Evolutionary conservation across 2,329 filamentous ascomycete species (phyloP).

Genomic region (Septoria petroselini): DNA sequence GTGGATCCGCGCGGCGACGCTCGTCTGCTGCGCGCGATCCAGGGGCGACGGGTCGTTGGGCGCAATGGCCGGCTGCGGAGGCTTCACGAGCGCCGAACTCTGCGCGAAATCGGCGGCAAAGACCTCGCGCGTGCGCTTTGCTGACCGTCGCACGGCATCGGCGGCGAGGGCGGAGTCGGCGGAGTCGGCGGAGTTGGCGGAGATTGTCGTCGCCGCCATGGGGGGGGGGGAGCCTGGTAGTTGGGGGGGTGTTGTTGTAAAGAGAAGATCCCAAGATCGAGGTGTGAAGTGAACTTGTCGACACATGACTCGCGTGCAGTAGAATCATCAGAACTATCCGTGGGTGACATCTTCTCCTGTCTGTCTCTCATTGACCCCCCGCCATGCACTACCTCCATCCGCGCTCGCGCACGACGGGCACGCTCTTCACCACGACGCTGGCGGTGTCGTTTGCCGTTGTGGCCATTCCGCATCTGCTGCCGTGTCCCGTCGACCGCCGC

Average conservation of each 20-base stretch:
- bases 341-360: too few relatives aligned
- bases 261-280: too few relatives aligned
- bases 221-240: neutral
- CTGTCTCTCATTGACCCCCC: too few relatives aligned
- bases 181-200: too few relatives aligned
- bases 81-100: constrained; percentile 42
- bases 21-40: constrained; percentile 46
- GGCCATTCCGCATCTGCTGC: constrained; percentile 81
- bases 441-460: constrained; percentile 89
- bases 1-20: constrained; percentile 58
- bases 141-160: constrained; percentile 44
- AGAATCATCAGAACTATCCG: too few relatives aligned
- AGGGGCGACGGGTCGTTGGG: constrained; percentile 46
- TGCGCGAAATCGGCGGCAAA: constrained; percentile 54
- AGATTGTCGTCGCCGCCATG: constrained; percentile 2
- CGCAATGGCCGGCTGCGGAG: constrained; percentile 43
- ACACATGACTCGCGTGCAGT: neutral
- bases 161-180: constrained; percentile 26
- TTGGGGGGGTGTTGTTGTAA: neutral
- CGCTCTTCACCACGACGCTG: constrained; percentile 91
- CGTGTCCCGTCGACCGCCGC: constrained; percentile 77
- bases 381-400: constrained; percentile 68
- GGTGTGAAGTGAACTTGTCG: too few relatives aligned
- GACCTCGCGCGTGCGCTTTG: constrained; percentile 54
- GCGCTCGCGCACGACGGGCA: constrained; percentile 86